Percentiles rank a stretch among this genome's conserved stretches.
phyloP scores from a whole-genome alignment of 306 rosid species.

The Fragaria ananassa region DNA sequence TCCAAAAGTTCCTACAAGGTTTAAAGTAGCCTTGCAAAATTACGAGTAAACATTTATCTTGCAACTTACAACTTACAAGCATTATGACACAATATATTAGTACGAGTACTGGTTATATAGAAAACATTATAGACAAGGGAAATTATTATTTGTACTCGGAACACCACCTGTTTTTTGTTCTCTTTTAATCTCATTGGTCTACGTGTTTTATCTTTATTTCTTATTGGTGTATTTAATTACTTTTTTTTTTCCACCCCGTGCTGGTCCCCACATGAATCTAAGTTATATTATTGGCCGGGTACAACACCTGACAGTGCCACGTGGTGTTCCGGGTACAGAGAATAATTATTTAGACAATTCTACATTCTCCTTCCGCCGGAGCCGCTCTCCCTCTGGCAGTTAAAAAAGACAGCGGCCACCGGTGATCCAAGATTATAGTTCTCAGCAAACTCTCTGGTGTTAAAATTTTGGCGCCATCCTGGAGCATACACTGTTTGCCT shows the following conservation, averaged over 20 bases:
- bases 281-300: no score
- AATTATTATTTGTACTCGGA: no score
- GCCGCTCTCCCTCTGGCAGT: conserved; percentile 71
- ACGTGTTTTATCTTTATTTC: no score
- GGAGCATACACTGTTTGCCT: conserved; percentile 82
- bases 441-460: conserved; percentile 61
- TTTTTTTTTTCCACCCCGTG: no score
- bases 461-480: conserved; percentile 84
- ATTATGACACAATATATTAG: neutral
- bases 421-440: conserved; percentile 80
- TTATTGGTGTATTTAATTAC: no score
- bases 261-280: no score
- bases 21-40: neutral
- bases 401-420: conserved; percentile 56
- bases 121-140: neutral
- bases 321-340: no score
- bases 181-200: no score
- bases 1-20: neutral
- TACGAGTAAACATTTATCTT: neutral
- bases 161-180: no score
- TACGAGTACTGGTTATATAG: neutral
- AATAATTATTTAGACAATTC: neutral
- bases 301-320: no score
- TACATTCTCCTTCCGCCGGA: conserved; percentile 67
- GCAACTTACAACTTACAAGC: neutral